Percentiles rank a stretch among this genome's conserved stretches.
phyloP scores from a whole-genome alignment of 495 filamentous ascomycete genomes.

The Penicillium fimorum region DNA sequence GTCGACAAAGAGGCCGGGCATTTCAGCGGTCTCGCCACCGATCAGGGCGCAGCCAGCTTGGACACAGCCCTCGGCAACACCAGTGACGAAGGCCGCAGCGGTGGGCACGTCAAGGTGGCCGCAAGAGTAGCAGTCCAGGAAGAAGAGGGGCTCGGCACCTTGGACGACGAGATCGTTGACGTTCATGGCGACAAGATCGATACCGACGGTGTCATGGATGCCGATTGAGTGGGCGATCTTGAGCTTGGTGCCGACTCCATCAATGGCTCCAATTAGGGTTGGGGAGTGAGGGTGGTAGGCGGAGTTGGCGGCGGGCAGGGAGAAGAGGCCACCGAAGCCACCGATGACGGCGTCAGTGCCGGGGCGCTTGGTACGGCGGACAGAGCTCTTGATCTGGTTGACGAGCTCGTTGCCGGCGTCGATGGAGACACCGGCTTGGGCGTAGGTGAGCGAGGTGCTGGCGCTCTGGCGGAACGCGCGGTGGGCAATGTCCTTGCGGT shows the following conservation, averaged over 20 bases:
- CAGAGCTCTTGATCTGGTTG: conserved; percentile 79
- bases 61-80: conserved; percentile 80
- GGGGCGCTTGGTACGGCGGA: conserved; percentile 72
- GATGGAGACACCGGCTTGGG: conserved; percentile 88
- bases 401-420: conserved; percentile 90
- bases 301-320: conserved; percentile 65
- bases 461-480: conserved; percentile 48
- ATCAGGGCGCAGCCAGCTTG: conserved; percentile 84
- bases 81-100: conserved; percentile 80
- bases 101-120: conserved; percentile 72
- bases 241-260: conserved; percentile 95
- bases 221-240: conserved; percentile 85
- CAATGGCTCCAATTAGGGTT: conserved; percentile 83
- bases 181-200: conserved; percentile 98
- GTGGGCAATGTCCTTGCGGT: conserved; percentile 88
- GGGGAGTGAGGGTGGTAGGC: conserved; percentile 70
- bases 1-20: conserved; percentile 85
- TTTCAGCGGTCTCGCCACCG: conserved; percentile 95
- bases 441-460: conserved; percentile 75
- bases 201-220: conserved; percentile 89
- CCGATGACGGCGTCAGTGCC: conserved; percentile 90
- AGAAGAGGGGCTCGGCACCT: conserved; percentile 88
- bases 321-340: conserved; percentile 89
- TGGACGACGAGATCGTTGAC: conserved; percentile 97
- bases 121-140: conserved; percentile 95